Percentiles rank a stretch among this genome's conserved stretches.
Conservation (phyloP, 2,329 filamentous ascomycete species). For the Thelonectria blattea region DNA sequence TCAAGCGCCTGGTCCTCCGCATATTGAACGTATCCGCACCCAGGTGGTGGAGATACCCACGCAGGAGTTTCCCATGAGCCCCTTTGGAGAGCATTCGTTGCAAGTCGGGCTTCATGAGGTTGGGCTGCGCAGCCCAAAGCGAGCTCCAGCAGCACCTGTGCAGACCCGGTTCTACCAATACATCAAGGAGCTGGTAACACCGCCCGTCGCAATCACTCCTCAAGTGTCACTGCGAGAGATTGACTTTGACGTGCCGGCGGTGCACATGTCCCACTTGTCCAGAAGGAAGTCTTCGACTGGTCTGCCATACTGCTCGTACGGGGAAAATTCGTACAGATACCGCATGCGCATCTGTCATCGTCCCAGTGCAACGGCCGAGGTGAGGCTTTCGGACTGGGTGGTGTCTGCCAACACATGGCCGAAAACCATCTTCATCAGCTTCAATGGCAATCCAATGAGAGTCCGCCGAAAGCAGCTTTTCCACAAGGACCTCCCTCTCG, state of each 20-base stretch:
- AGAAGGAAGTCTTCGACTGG: constrained; percentile 36
- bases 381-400: constrained; percentile 64
- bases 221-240: constrained; percentile 50
- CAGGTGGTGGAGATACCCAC: constrained; percentile 24
- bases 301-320: constrained; percentile 48
- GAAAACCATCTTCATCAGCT: constrained; percentile 66
- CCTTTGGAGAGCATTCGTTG: constrained; percentile 50
- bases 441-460: constrained; percentile 67
- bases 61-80: constrained; percentile 49
- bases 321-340: constrained; percentile 63
- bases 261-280: constrained; percentile 46
- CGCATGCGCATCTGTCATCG: constrained; percentile 70
- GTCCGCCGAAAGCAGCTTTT: constrained; percentile 73
- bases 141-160: constrained; percentile 40
- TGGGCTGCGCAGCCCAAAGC: constrained; percentile 55
- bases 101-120: constrained; percentile 54
- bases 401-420: constrained; percentile 74
- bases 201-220: constrained; percentile 50
- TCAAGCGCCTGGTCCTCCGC: neutral
- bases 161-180: constrained; percentile 61
- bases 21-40: neutral
- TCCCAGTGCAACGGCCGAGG: constrained; percentile 19
- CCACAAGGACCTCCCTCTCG: constrained; percentile 76
- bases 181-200: constrained; percentile 56
- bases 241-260: constrained; percentile 52